Evolutionary conservation across 495 filamentous ascomycete genomes (phyloP), one percentile per base, ranked within the genome.

Genomic region (Chaetomium fimeti): DNA sequence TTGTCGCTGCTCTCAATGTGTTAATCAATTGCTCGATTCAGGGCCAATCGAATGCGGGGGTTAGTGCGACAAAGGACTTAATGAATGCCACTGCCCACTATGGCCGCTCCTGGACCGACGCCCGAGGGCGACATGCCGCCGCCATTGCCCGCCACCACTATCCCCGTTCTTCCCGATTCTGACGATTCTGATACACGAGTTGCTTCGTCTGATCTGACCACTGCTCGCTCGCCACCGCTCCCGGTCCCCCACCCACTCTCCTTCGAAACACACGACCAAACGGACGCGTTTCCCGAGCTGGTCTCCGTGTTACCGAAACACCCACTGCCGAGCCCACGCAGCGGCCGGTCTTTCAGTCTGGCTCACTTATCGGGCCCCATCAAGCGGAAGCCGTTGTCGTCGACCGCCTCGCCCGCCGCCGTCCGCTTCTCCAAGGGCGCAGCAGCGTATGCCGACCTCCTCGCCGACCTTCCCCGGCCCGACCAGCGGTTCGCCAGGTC

Each of bases 301-400:
- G 63, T 65, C 53, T 40, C 45, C 25, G 28, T 68, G 54, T 63
- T 59, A 48, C 61, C 54, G 54, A 61, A 63, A 28, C 54, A 63
- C 16, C 54, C 72, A n/a, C 66, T 71, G 18, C 70, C 73, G 56
- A 72, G 68, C 58, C 69, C 71, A 15, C 69, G 74, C 56, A 65
- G 52, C 53, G 71, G 53, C 52, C 71, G 72, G 16, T 74, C 74
- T 28, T 64, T 70, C 49, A 75, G 69, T 47, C 68, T 75, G 32
- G 73, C 74, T 59, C 60, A 69, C 63, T 67, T 63, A 47, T 63
- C 66, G 45, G 67, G 61, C 53, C 74, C 75, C 58, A 80, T 85
- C 70, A 79, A 78, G 69, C 75, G 84, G 47, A 85, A 85, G 72
- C 83, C 84, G 59, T 64, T 85, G 59, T 84, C 84, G 20, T 68